These are phyloP conservation scores for Colletotrichum australisinense DNA, from an alignment of 2,329 filamentous ascomycete species.

Conservation along the genomic window DNA sequence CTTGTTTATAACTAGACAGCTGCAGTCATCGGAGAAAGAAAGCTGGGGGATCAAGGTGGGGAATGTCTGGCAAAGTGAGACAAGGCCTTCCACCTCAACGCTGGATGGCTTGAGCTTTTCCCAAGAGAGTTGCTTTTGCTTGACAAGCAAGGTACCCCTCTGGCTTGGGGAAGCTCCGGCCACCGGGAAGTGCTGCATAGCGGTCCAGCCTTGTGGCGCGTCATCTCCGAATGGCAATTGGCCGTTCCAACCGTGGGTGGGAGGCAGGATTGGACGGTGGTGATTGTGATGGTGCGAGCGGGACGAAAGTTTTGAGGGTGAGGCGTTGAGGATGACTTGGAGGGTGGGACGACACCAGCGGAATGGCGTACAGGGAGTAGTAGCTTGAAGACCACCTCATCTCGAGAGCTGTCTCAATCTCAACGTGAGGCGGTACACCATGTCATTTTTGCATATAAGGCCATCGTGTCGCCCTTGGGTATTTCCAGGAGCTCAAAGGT, in stretches of 20 bases:
- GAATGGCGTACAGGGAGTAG: neutral
- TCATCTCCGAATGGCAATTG: neutral
- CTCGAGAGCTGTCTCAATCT: constrained; percentile 15
- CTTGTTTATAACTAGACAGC: constrained; percentile 29
- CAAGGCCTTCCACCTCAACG: constrained; percentile 31
- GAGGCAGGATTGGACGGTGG: neutral
- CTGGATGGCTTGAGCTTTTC: constrained; percentile 14
- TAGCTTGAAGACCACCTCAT: constrained; percentile 7
- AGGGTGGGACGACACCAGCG: constrained; percentile 22
- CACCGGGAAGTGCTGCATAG: constrained; percentile 2
- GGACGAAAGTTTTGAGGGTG: constrained; percentile 9
- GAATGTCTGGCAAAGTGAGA: constrained; percentile 32
- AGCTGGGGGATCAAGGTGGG: constrained; percentile 31
- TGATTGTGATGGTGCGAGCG: constrained; percentile 12
- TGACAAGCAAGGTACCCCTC: constrained; percentile 29
- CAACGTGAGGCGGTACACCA: neutral
- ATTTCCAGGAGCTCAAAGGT: neutral
- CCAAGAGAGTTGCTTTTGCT: constrained; percentile 7
- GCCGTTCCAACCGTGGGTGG: neutral
- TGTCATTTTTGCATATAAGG: neutral
- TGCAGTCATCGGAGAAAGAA: constrained; percentile 25
- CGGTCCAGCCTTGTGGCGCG: constrained; percentile 29
- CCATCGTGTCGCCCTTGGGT: constrained; percentile 6
- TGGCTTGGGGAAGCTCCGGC: constrained; percentile 24
- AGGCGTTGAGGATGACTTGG: constrained; percentile 30